A percentile compares a stretch with the other conserved stretches of the same genome.
These are phyloP conservation scores for Aechmea fasciata DNA, from an alignment of 176 grass and related monocot genomes.

Conservation along the genomic window DNA sequence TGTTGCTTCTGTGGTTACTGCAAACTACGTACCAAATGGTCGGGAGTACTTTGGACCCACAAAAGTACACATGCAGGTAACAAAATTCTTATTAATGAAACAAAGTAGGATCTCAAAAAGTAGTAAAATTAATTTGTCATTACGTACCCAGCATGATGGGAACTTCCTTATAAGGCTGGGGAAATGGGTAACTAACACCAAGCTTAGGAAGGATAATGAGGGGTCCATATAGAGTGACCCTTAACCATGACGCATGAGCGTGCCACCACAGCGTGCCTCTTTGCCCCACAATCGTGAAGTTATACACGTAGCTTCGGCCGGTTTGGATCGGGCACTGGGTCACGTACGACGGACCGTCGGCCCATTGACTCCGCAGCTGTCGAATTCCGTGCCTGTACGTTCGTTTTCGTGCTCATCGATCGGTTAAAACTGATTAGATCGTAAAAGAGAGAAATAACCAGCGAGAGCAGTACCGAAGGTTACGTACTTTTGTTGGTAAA, in stretches of 20 bases:
- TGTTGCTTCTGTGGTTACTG: too few relatives aligned
- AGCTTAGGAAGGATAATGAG: background rate
- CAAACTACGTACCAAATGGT: too few relatives aligned
- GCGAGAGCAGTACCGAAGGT: too few relatives aligned
- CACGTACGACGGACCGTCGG: background rate
- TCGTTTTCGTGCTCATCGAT: background rate
- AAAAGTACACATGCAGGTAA: too few relatives aligned
- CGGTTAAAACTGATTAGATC: background rate
- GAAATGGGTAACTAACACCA: background rate
- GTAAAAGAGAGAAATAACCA: background rate
- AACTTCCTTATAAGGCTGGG: background rate
- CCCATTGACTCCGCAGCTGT: conserved; percentile 1
- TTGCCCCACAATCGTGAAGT: background rate
- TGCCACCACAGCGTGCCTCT: conserved; percentile 5
- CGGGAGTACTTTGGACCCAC: too few relatives aligned
- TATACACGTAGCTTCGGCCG: conserved; percentile 5
- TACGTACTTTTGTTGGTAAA: background rate
- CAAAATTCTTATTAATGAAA: too few relatives aligned
- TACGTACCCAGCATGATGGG: conserved; percentile 3
- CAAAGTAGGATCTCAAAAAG: too few relatives aligned
- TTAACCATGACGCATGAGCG: conserved; percentile 2
- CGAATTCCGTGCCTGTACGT: conserved; percentile 6
- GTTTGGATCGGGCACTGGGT: conserved; percentile 13
- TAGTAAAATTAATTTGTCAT: background rate
- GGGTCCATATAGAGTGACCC: conserved; percentile 1